Evolutionary conservation across 805 yeast genomes (phyloP), one percentile per base, ranked within the genome.

Genomic region (Zygoascus bituminiphila): DNA sequence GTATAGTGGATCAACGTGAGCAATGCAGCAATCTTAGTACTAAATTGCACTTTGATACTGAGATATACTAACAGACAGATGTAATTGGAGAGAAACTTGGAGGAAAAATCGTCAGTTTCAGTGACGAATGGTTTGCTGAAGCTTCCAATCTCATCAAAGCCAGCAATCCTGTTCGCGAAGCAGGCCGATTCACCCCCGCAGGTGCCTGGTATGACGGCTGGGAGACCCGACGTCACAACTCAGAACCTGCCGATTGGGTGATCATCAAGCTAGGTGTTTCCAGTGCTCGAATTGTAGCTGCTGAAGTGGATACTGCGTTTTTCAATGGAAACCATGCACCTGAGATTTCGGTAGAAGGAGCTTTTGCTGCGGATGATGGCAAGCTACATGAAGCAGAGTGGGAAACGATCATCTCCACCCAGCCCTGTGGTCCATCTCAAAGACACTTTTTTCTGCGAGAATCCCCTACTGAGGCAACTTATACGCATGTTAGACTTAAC

Each of bases 151-250:
- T 91, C 59, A 81, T 88, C 63, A 81, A 85, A 61, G 89, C 96
- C 35, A 75, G 74, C 42, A 75, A 82, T 2, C 95, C 97, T 2
- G 76, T 87, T 49, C 73, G 94, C 60, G 95, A 88, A 58, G 82
- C 84, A 9, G 83, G 88, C 24, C 74, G 77, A 58, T 89, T 88
- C 65, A 78, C 82, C 1, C 84, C 77, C 51, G 77, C 89, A 2
- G 98, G 98, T 45, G 96, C 96, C 3, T 91, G 97, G 96, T 91
- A 87, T 63, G 98, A 91, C 57, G 98, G 98, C 20, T 91, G 98
- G 98, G 98, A 91, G 67, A 91, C 98, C 10, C 76, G 97, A 63
- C 77, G 98, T 67, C 98, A 91, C 72, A 91, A 91, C 65, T 68
- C 78, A 1, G 85, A 73, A 48, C 87, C 79, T 48, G 84, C 84